Base-by-base conservation (phyloP, 768 basidiomycete genomes). In the Crucibulum laeve region DNA sequence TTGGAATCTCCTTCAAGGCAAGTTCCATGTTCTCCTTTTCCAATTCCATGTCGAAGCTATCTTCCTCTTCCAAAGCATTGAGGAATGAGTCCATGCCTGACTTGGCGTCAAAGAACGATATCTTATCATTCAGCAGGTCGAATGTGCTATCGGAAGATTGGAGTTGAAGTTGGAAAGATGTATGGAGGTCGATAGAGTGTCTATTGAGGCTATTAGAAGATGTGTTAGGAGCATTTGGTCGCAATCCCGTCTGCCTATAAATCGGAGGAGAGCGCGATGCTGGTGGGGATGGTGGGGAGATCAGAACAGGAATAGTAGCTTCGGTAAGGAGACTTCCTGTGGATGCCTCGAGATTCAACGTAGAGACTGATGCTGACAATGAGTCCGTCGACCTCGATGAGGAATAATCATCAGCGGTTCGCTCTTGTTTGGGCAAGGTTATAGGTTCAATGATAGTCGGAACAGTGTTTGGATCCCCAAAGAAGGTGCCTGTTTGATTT, bases 71-170 rank as follows among this genome's bases (percentile, higher is more conserved):
- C 35, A 61, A 48, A 22, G 55, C 60, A 45, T 60, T 59, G 19
- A 67, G 46, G 39, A 67, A 66, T 4, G 68, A 63, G 34, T 63
- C 65, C 48, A 54, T 50, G 13, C 58, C 64, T 47, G 51, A 54
- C 24, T 54, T 60, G 6, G 61, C 49, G 26, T 51, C 56, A 33
- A 76, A 64, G 47, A 77, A 72, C 0, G 75, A 76, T 39, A 77
- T 66, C 42, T 68, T 71, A 52, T 78, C 77, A 44, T 74, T 76
- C 42, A 79, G 52, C 25, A 79, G 49, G 51, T 79, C 75, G 51
- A 77, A 78, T 25, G 69, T 71, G 25, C 63, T 55, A n/a, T 76
- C 73, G 24, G 66, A 61, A 14, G 66, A 67, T 42, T 66, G 62
- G 25, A 75, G 55, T 28, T 76, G 73, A 22, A 76, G 42, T 11